Base-by-base conservation (phyloP, 495 filamentous ascomycete genomes). In the Acidomyces sp. region DNA sequence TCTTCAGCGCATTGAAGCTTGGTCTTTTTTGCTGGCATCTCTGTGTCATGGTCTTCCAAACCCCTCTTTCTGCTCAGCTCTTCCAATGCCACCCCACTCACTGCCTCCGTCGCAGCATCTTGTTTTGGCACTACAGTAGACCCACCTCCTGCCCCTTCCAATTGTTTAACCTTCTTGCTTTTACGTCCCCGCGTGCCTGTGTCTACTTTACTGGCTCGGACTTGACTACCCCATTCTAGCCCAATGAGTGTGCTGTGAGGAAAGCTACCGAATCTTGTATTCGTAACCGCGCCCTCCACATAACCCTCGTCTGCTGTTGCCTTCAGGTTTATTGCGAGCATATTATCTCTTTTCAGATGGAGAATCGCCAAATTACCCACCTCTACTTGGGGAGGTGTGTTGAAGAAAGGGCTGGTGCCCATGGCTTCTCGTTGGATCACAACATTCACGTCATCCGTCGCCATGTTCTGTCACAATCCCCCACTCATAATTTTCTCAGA, bases 221-320 rank as follows among this genome's bases (percentile, higher is more conserved):
- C 77, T 54, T 96, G 90, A 4, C 80, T 80, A 32, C 90, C 90
- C 86, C 87, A 95, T 37, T 84, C 79, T 33, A 85, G 64, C 12
- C 71, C 65, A 54, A 90, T 62, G 37, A 99, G 66, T 1, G 90
- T 94, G 34, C 68, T 79, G 62, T 96, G 88, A 0, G 90, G 90
- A 52, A 92, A 99, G 3, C 85, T 88, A 18, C 90, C 90, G 53
- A 93, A 99, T 7, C 87, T 78, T 2, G 90, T 99, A 58, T 90
- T 96, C 41, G 80, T 74, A 7, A 94, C 82, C 41, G 78, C 77
- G 40, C 82, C 84, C 56, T 90, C 85, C 18, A 69, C 69, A 49
- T 87, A 50, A 5, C 39, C 43, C 7, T 47, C 43, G 21, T 50
- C 46, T 12, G 37, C 35, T 7, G 37, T 23, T 12, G 21, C 32